A percentile compares a stretch with the other conserved stretches of the same genome.
phyloP scores from a whole-genome alignment of 345 rosid species.

The Murraya paniculata region DNA sequence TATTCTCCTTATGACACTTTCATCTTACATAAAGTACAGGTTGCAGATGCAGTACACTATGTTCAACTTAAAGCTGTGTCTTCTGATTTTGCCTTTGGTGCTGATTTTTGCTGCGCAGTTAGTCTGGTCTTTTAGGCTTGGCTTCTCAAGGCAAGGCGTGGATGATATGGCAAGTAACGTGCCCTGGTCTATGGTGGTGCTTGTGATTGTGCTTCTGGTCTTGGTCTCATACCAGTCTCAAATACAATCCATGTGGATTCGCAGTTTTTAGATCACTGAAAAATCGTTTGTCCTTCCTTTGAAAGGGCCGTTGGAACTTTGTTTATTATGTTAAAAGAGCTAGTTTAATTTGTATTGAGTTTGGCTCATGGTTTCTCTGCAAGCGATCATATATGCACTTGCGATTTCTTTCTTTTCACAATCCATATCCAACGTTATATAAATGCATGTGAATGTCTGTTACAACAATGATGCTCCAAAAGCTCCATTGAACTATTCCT shows the following conservation, averaged over 20 bases:
- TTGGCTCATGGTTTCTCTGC: background rate
- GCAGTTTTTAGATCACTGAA: constrained; percentile 31
- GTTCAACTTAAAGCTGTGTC: constrained; percentile 49
- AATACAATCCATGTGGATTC: constrained; percentile 62
- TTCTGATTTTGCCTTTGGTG: constrained; percentile 56
- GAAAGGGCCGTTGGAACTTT: background rate
- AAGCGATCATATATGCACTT: background rate
- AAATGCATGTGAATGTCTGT: background rate
- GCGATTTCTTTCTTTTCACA: background rate
- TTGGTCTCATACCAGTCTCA: constrained; percentile 65
- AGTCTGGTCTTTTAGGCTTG: background rate
- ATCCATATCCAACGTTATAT: background rate
- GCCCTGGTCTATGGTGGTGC: constrained; percentile 56
- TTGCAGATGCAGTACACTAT: constrained; percentile 41
- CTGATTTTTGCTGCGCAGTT: constrained; percentile 42
- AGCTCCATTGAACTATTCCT: background rate
- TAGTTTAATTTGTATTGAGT: background rate
- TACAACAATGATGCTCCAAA: background rate
- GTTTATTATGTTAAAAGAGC: background rate
- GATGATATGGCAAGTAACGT: constrained; percentile 28
- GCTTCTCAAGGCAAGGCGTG: constrained; percentile 21
- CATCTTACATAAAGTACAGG: constrained; percentile 51
- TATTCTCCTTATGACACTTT: constrained; percentile 42
- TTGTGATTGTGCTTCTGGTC: constrained; percentile 51
- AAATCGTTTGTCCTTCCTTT: background rate